Evolutionary conservation across 306 rosid genomes (phyloP).

Genomic region (Vachellia pachyceras): DNA sequence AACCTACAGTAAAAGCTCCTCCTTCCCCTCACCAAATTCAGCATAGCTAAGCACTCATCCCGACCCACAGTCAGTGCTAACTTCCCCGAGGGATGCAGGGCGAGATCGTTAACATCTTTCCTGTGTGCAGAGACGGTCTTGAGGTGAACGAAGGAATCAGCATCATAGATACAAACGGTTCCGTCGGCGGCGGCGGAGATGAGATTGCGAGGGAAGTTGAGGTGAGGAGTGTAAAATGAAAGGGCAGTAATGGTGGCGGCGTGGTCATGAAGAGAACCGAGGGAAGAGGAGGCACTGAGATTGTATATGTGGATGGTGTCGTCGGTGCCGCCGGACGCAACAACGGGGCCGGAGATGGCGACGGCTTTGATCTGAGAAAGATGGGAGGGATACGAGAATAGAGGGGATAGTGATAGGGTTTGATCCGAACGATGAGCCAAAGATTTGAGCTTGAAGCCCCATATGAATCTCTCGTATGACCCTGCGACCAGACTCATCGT

Average conservation of each 20-base stretch:
- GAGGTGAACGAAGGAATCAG: conserved; percentile 86
- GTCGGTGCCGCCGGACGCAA: conserved; percentile 90
- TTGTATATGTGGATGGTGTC: conserved; percentile 90
- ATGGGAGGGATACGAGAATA: conserved; percentile 91
- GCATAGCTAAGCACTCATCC: conserved; percentile 78
- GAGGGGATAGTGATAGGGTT: conserved; percentile 58
- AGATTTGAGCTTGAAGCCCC: conserved; percentile 82
- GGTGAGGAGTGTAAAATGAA: conserved; percentile 69
- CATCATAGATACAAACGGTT: conserved; percentile 68
- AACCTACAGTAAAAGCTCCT: conserved; percentile 77
- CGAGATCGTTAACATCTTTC: conserved; percentile 70
- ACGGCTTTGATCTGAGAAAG: conserved; percentile 71
- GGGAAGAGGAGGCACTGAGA: conserved; percentile 67
- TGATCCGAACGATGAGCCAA: conserved; percentile 3
- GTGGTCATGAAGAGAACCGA: conserved; percentile 84
- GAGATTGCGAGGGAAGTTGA: conserved; percentile 85
- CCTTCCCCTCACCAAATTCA: conserved; percentile 79
- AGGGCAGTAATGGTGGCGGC: conserved; percentile 79
- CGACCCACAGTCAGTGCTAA: conserved; percentile 77
- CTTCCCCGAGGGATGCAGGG: conserved; percentile 87
- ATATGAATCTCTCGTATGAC: conserved; percentile 82
- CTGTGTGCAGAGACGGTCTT: conserved; percentile 63
- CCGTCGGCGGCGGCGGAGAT: conserved; percentile 86
- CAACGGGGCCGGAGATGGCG: conserved; percentile 71
- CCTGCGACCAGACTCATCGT: conserved; percentile 84